Conservation (phyloP, 768 basidiomycete genomes). For the Dentipellis sp. region DNA sequence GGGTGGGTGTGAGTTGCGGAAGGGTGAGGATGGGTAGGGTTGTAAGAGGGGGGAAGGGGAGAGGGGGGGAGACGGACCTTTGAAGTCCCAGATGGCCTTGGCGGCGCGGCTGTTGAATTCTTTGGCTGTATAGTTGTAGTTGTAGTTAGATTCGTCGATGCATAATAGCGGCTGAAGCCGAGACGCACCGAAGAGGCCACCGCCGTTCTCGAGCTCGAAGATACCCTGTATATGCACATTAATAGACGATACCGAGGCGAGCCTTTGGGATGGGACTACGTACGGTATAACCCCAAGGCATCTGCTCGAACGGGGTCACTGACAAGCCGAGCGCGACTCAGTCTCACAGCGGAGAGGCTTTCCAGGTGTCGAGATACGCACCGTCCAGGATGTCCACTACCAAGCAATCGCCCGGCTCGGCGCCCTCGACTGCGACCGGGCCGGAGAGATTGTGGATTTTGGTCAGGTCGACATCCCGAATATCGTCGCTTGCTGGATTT, state of each 20-base stretch:
- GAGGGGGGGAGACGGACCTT: conserved; percentile 29
- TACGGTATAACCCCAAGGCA: conserved; percentile 79
- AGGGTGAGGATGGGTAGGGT: no score
- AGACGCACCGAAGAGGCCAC: conserved; percentile 52
- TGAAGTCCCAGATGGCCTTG: conserved; percentile 78
- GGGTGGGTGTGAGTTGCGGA: neutral
- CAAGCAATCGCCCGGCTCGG: conserved; percentile 72
- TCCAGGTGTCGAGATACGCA: conserved; percentile 17
- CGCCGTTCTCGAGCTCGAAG: conserved; percentile 66
- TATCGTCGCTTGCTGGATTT: conserved; percentile 50
- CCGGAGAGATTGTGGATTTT: conserved; percentile 71
- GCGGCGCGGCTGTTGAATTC: conserved; percentile 65
- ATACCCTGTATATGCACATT: conserved; percentile 41
- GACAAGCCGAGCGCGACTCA: neutral
- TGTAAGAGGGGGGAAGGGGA: neutral
- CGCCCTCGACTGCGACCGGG: conserved; percentile 64
- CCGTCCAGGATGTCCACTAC: conserved; percentile 77
- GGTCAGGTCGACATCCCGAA: conserved; percentile 54
- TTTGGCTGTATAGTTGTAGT: conserved; percentile 27
- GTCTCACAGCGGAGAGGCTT: neutral
- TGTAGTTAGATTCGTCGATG: neutral
- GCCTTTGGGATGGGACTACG: conserved; percentile 5
- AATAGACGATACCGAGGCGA: neutral
- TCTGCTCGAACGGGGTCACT: conserved; percentile 62
- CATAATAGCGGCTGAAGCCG: no score